Base-by-base conservation (phyloP, 495 filamentous ascomycete genomes). In the Talaromyces nanjingensis region DNA sequence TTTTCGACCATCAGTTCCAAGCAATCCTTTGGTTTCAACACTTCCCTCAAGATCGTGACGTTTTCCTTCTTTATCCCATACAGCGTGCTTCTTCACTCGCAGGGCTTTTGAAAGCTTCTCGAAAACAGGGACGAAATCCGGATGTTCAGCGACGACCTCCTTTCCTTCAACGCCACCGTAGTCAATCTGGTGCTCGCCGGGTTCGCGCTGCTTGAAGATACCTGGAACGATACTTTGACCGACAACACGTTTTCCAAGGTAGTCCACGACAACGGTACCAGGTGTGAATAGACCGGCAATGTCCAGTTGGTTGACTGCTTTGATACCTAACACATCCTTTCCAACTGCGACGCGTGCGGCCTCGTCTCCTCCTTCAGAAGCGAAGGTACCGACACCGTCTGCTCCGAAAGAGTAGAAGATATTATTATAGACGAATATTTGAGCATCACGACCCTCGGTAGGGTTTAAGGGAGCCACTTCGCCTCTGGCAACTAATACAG, bases 401-500 rank as follows among this genome's bases (percentile, higher is more conserved):
- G 93, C 94, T 66, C 96, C 96, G 70, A 96, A 97, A 3, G 94
- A 98, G 80, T 93, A 98, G 80, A 99, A 99, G 64, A 99, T 89
- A 76, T 98, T 98, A 80, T 98, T 98, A 77, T 97, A 98, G 16
- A 99, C 92, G 72, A 97, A 99, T 66, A 99, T 99, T 77, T 98
- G 96, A 3, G 96, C 96, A 74, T 98, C 92, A 55, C 81, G 84
- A 58, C 80, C 86, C 75, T 99, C 96, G 1, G 93, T 98, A 8
- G 96, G 96, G 76, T 99, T 99, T 59, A 99, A 77, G n/a, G 96
- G 92, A 37, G 92, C 89, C 61, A 99, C 87, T 73, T 99, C 96
- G 39, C 93, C 96, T 63, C 90, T 86, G 25, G 92, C 93, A 63
- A 99, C 92, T 52, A 98, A 77, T 34, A 96, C 88, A n/a, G 93